Evolutionary conservation across 768 basidiomycete species (phyloP), one percentile per base, ranked within the genome.

Genomic region (Peribolospora baueri): DNA sequence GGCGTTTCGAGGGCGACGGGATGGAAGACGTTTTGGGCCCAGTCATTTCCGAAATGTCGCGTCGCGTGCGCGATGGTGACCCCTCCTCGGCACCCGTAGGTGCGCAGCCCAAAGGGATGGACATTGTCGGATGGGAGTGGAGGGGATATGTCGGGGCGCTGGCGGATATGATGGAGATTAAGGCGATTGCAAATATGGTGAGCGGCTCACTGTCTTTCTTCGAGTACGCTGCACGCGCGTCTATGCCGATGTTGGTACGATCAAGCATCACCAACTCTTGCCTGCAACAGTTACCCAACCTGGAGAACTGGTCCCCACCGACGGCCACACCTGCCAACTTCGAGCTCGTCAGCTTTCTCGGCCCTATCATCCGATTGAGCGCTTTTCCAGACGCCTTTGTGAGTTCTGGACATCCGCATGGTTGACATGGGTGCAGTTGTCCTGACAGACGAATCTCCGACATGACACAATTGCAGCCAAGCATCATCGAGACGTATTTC

Each of bases 341-440:
- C 67, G 59, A 82, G 79, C 51, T 69, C 61, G 63, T 70, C 56
- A 67, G 67, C 0, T 51, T 95, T 47, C 69, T 97, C 60, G 93
- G 93, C 0, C 87, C 86, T 1, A 67, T 95, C 38, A 76, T 82
- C 58, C 72, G 87, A 42, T 71, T 97, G 53, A 81, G 82, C 45
- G 78, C 88, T 5, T 95, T 91, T 65, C 75, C 79, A 83, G 97
- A 74, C 90, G 85, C 79, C 82, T 90, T 64, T 69, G 63, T 56
- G 10, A 6, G 42, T 56, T 42, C 39, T 49, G 25, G 9, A 37
- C 41, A 57, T 48, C 42, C 13, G 25, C 25, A 25, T 1, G 25
- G 25, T 25, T 25, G 25, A 25, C 25, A 25, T 25, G 25, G 25
- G 25, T 25, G 25, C 25, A 25, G 25, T 25, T 25, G 25, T 25